Percentiles rank a stretch among this genome's conserved stretches.
Evolutionary conservation across 1,284 basidiomycete genomes (phyloP).

Genomic region (Somion occarium): DNA sequence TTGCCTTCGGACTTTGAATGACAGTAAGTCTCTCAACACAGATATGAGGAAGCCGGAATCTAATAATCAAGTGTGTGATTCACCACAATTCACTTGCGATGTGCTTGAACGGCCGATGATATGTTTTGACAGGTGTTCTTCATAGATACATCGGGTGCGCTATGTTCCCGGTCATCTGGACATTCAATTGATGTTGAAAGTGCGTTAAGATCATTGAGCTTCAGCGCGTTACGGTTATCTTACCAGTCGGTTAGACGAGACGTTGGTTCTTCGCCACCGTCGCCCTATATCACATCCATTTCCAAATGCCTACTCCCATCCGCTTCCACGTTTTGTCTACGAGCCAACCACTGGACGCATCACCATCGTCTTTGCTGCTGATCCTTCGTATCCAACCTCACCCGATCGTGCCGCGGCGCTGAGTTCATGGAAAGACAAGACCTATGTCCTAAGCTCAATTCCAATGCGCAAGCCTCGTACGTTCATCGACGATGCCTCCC

Average conservation of each 20-base stretch:
- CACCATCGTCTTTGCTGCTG: slow-evolving; percentile 50
- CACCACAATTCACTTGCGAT: background rate
- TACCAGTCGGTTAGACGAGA: slow-evolving; percentile 40
- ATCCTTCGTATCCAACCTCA: slow-evolving; percentile 55
- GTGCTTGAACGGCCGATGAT: background rate
- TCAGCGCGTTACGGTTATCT: slow-evolving; percentile 7
- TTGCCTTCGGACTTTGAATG: too few species aligned
- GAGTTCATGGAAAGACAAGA: slow-evolving; percentile 49
- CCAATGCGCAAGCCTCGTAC: slow-evolving; percentile 62
- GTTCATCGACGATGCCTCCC: slow-evolving; percentile 64
- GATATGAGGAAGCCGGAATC: slow-evolving; percentile 61
- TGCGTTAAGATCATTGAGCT: slow-evolving; percentile 22
- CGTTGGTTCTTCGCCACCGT: slow-evolving; percentile 66
- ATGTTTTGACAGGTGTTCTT: slow-evolving; percentile 60
- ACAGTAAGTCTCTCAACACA: too few species aligned
- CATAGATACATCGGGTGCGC: slow-evolving; percentile 66
- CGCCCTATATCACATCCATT: slow-evolving; percentile 69
- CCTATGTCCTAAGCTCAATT: slow-evolving; percentile 58
- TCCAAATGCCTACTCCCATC: slow-evolving; percentile 71
- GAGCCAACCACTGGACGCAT: slow-evolving; percentile 51
- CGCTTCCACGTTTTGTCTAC: slow-evolving; percentile 67
- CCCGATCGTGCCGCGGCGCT: slow-evolving; percentile 25
- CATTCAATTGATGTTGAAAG: slow-evolving; percentile 78
- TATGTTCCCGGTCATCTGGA: slow-evolving; percentile 73
- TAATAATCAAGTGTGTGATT: slow-evolving; percentile 64